Evolutionary conservation across 2,329 filamentous ascomycete genomes (phyloP), one percentile per base, ranked within the genome.

Genomic region (Chaetomium globosum): DNA sequence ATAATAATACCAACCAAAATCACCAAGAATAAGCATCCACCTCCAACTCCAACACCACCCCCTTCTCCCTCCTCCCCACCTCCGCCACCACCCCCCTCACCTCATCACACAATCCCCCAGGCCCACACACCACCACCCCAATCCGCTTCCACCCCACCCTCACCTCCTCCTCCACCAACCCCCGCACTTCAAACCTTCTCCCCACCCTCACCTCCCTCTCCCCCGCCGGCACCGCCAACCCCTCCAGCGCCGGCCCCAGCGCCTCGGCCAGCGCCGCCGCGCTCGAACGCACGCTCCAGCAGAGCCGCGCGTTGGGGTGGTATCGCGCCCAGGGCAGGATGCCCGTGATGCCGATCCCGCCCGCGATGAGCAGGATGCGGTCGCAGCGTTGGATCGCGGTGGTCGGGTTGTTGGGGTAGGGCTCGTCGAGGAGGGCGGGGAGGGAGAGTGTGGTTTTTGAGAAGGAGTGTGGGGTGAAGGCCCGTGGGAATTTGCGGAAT

Each of bases 341-440:
- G 2, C 74, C 79, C 0, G 81, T 83, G 69, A 84, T 80, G 52
- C 81, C 81, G 31, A 83, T 79, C 9, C 81, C 82, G 21, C 82
- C 82, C 1, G 73, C 78, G 48, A 83, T 76, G 55, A 80, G 75
- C 9, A 84, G 65, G 1, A 83, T 61, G 1, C 74, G 69, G 64
- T 79, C 77, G 58, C 73, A 76, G 1, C 53, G 65, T 1, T 76
- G 71, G 6, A 79, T 64, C 6, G 67, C 63, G 0, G 53, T 36
- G 13, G 70, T 71, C 2, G 71, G 70, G 62, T 71, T 75, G 67
- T 74, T 73, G 23, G 71, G 68, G 71, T 82, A 80, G 0, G 77
- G 74, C 6, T 77, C 77, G 43, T 81, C 80, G 10, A 81, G 64
- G 1, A 81, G 73, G 4, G 76, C 77, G 13, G 76, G 72, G 0